Evolutionary conservation across 1,284 basidiomycete genomes (phyloP).

Genomic region (Ceratobasidium sp.): DNA sequence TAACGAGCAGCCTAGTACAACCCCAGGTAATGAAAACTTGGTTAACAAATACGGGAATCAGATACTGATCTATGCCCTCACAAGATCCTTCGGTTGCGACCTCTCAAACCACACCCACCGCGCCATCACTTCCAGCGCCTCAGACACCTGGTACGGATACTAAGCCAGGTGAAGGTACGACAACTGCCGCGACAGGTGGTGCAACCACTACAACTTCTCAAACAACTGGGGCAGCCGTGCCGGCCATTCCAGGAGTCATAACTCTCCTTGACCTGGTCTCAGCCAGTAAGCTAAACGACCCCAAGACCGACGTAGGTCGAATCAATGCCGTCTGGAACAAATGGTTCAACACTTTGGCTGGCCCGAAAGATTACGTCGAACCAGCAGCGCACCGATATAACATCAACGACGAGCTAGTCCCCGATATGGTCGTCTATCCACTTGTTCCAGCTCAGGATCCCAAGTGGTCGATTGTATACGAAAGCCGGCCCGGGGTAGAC

Average conservation of each 20-base stretch:
- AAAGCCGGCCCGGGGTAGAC: neutral
- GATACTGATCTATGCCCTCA: no score
- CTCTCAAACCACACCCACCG: no score
- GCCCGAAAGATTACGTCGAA: neutral
- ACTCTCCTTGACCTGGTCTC: neutral
- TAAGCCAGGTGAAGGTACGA: no score
- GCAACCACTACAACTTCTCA: no score
- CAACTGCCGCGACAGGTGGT: no score
- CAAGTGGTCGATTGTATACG: conserved; percentile 8
- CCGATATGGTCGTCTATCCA: conserved; percentile 14
- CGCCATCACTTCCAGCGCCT: no score
- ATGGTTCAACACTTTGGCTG: neutral
- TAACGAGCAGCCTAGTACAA: no score
- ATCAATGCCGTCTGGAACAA: conserved; percentile 33
- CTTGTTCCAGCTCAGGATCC: neutral
- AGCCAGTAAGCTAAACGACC: neutral
- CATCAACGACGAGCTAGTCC: neutral
- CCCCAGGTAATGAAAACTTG: no score
- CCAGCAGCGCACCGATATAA: conserved; percentile 11
- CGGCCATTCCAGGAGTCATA: neutral
- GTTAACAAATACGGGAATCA: no score
- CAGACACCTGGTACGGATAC: no score
- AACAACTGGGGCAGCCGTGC: neutral
- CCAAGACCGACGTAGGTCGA: neutral
- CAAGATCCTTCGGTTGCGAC: no score